phyloP scores from a whole-genome alignment of 1,139 yeast species.

The Yamadazyma dendronema region DNA sequence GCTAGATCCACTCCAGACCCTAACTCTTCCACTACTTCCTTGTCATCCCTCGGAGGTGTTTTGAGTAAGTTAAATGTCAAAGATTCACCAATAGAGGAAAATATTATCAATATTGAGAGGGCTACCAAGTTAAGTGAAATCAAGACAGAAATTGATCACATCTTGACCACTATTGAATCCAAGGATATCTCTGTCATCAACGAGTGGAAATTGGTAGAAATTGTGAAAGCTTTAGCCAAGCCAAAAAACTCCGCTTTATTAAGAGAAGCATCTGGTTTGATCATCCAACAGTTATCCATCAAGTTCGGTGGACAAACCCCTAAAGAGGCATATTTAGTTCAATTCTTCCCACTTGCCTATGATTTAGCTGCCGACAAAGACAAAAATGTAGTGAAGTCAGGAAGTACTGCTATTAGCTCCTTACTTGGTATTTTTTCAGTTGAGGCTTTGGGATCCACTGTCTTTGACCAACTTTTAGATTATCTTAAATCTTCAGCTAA shows the following conservation, averaged over 20 bases:
- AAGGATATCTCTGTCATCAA: constrained; percentile 51
- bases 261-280: constrained; percentile 71
- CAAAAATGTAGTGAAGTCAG: constrained; percentile 78
- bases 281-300: constrained; percentile 67
- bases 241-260: constrained; percentile 71
- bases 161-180: constrained; percentile 45
- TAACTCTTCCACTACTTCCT: constrained; percentile 61
- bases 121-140: constrained; percentile 64
- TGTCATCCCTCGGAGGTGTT: constrained; percentile 68
- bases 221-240: constrained; percentile 63
- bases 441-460: constrained; percentile 75
- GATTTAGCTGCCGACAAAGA: constrained; percentile 84
- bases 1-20: constrained; percentile 41
- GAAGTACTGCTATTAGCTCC: constrained; percentile 66
- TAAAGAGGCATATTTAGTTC: constrained; percentile 70
- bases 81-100: constrained; percentile 66
- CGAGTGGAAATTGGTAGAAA: constrained; percentile 66
- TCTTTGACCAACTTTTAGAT: constrained; percentile 57
- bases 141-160: constrained; percentile 56
- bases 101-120: constrained; percentile 53
- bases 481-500: constrained; percentile 83
- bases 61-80: constrained; percentile 58
- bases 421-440: constrained; percentile 67
- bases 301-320: constrained; percentile 68
- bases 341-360: constrained; percentile 53